These are phyloP conservation scores for Leishmania martiniquensis DNA, from an alignment of 208 protist species.

Conservation along the genomic window DNA sequence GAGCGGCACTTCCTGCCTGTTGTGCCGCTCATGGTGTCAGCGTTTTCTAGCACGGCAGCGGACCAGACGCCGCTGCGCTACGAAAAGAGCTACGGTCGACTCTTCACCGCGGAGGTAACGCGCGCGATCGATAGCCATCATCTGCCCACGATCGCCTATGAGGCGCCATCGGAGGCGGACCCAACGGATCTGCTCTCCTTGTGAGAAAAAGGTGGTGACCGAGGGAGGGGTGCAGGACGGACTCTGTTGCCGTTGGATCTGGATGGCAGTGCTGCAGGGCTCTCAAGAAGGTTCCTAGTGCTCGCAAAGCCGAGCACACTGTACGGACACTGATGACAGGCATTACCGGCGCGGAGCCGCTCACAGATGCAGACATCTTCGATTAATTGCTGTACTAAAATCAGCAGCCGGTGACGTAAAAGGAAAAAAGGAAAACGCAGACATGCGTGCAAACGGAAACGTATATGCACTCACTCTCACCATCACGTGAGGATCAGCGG, in stretches of 20 bases:
- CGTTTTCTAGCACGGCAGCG: constrained; percentile 78
- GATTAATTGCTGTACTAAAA: constrained; percentile 9
- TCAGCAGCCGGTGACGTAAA: neutral
- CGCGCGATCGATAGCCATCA: constrained; percentile 54
- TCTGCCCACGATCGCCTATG: constrained; percentile 78
- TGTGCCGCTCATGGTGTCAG: constrained; percentile 86
- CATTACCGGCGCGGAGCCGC: neutral
- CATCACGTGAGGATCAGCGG: neutral
- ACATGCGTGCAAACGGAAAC: neutral
- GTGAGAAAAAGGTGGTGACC: constrained; percentile 19
- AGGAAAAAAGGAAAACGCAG: neutral
- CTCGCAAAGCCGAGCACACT: neutral
- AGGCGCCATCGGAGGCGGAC: constrained; percentile 32
- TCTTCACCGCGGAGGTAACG: constrained; percentile 86
- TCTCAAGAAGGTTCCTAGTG: neutral
- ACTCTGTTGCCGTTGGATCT: neutral
- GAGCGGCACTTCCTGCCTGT: constrained; percentile 86
- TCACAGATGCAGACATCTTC: neutral
- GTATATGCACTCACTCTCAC: neutral
- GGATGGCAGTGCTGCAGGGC: neutral
- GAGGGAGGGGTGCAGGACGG: neutral
- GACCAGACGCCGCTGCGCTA: constrained; percentile 85
- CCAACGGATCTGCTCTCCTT: constrained; percentile 53
- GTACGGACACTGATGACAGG: neutral
- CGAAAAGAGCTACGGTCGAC: constrained; percentile 85